Percentiles rank a stretch among this genome's conserved stretches.
Evolutionary conservation across 2,329 filamentous ascomycete genomes (phyloP).

Genomic region (Aspergillus fumigatus): DNA sequence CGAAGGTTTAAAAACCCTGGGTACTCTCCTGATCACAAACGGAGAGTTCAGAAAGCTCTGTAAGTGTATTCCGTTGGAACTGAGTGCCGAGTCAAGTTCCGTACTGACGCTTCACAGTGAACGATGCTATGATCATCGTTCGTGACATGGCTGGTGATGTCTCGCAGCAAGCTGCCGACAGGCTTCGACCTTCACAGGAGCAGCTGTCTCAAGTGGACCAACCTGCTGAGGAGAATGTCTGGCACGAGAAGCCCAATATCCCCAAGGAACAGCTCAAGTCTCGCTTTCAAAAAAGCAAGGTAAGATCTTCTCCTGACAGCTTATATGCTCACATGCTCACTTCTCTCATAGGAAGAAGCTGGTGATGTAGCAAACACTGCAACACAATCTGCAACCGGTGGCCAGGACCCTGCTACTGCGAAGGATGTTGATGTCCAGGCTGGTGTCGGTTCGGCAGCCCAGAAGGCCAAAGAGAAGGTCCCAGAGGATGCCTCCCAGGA

Average conservation of each 20-base stretch:
- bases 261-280: conserved; percentile 65
- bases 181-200: conserved; percentile 73
- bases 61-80: conserved; percentile 44
- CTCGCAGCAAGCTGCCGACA: conserved; percentile 70
- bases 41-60: conserved; percentile 90
- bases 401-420: conserved; percentile 44
- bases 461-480: conserved; percentile 49
- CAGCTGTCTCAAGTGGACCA: conserved; percentile 70
- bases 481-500: conserved; percentile 64
- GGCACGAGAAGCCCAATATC: conserved; percentile 81
- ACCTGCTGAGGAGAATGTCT: conserved; percentile 86
- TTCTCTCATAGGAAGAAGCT: conserved; percentile 38
- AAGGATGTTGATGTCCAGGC: conserved; percentile 50
- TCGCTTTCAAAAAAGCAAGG: conserved; percentile 53
- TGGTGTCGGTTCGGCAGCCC: conserved; percentile 32
- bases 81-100: not conserved
- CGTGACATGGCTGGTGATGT: conserved; percentile 91
- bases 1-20: conserved; percentile 80
- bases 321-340: not conserved
- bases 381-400: conserved; percentile 47
- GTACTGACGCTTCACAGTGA: conserved; percentile 49
- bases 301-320: conserved; percentile 28
- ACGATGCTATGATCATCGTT: conserved; percentile 72
- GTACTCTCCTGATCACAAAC: conserved; percentile 86
- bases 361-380: conserved; percentile 55